Percentiles rank a stretch among this genome's conserved stretches.
phyloP scores from a whole-genome alignment of 1,139 yeast genomes.

The Pichia sp. region DNA sequence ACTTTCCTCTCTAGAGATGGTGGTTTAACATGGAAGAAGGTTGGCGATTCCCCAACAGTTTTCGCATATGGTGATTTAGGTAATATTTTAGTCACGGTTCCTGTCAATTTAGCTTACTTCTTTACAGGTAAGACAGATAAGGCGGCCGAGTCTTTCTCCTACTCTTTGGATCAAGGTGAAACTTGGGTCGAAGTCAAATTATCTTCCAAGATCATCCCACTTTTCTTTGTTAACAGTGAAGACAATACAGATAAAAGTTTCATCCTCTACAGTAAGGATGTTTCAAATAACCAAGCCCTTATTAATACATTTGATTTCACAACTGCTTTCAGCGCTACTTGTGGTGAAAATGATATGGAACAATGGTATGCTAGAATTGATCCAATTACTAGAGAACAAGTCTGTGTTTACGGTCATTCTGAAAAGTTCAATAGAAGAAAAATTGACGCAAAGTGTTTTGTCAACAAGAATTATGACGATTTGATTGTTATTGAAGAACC shows the following conservation, averaged over 20 bases:
- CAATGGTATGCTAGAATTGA: conserved; percentile 60
- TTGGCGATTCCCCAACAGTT: conserved; percentile 52
- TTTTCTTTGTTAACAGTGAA: conserved; percentile 54
- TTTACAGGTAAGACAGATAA: conserved; percentile 11
- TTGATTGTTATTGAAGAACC: conserved; percentile 52
- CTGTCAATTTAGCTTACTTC: conserved; percentile 27
- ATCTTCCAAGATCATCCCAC: conserved; percentile 48
- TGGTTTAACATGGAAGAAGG: conserved; percentile 67
- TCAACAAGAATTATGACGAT: conserved; percentile 59
- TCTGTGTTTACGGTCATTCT: conserved; percentile 73
- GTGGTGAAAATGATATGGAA: conserved; percentile 62
- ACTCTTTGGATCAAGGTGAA: conserved; percentile 73
- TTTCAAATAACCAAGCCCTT: conserved; percentile 18
- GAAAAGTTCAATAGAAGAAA: conserved; percentile 71
- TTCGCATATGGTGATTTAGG: conserved; percentile 82
- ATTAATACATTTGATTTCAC: conserved; percentile 60
- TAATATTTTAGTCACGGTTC: conserved; percentile 65
- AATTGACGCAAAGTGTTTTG: conserved; percentile 65
- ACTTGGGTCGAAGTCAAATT: conserved; percentile 57
- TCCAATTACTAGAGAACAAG: conserved; percentile 44
- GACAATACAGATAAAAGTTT: conserved; percentile 73
- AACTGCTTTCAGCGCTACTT: conserved; percentile 51
- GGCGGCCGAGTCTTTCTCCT: conserved; percentile 39
- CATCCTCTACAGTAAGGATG: conserved; percentile 40
- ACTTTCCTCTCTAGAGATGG: conserved; percentile 78